Percentiles rank a stretch among this genome's conserved stretches.
Conservation (phyloP, 2,329 filamentous ascomycete genomes). For the Cladosporium sp. region DNA sequence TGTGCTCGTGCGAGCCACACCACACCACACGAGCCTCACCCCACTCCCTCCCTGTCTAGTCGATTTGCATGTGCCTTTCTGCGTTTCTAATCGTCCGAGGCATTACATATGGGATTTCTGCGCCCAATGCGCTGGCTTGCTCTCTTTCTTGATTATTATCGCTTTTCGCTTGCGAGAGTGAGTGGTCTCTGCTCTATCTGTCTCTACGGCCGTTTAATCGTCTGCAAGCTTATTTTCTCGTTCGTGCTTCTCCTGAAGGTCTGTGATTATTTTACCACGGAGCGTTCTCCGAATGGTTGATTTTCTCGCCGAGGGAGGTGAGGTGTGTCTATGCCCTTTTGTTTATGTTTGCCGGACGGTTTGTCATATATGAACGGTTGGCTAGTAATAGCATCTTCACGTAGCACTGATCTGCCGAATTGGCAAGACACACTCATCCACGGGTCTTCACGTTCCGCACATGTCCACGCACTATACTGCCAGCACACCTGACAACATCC, state of each 20-base stretch:
- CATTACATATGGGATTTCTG: neutral
- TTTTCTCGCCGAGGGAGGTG: neutral
- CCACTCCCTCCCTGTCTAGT: neutral
- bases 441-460: too few species aligned
- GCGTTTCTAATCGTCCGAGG: neutral
- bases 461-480: neutral
- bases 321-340: neutral
- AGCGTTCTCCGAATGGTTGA: neutral
- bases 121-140: neutral
- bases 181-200: neutral
- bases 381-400: neutral
- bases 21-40: neutral
- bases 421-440: too few species aligned
- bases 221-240: neutral
- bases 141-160: neutral
- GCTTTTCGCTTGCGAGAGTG: neutral
- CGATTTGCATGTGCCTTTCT: neutral
- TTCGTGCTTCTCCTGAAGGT: neutral
- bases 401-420: neutral
- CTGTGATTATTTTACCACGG: neutral
- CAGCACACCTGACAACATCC: neutral
- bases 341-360: neutral
- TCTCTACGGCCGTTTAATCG: neutral
- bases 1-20: neutral
- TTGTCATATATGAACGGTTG: neutral